Evolutionary conservation across 306 rosid species (phyloP).

Genomic region (Casuarina cunninghamiana): DNA sequence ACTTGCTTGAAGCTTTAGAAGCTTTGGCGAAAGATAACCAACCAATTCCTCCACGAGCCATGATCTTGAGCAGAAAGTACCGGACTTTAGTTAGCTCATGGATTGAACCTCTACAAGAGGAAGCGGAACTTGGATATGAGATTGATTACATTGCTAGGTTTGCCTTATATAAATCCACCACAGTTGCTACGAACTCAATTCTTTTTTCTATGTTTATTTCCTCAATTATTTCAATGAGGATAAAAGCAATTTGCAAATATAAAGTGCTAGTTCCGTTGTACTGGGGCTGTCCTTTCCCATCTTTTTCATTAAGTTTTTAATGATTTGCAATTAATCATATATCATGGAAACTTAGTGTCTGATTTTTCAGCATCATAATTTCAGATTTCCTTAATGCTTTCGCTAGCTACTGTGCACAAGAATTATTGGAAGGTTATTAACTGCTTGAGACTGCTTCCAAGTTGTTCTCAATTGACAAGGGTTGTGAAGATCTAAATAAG

Average conservation of each 20-base stretch:
- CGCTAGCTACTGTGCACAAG: neutral
- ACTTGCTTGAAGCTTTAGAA: constrained; percentile 87
- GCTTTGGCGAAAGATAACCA: constrained; percentile 78
- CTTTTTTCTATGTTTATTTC: constrained; percentile 3
- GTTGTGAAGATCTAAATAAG: too few species aligned
- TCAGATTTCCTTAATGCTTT: neutral
- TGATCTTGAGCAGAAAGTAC: constrained; percentile 94
- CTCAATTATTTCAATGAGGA: neutral
- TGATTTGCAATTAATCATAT: neutral
- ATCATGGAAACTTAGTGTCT: neutral
- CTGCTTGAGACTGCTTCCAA: too few species aligned
- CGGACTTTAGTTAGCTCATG: constrained; percentile 93
- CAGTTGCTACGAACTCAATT: constrained; percentile 15
- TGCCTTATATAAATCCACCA: constrained; percentile 13
- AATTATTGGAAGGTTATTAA: too few species aligned
- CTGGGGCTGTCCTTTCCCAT: neutral
- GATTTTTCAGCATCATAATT: neutral
- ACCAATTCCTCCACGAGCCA: constrained; percentile 81
- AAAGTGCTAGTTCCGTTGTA: neutral
- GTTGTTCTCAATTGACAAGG: too few species aligned
- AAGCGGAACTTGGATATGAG: constrained; percentile 97
- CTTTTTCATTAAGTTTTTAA: neutral
- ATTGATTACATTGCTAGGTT: constrained; percentile 94
- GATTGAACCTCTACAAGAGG: constrained; percentile 98
- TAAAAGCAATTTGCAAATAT: neutral